Evolutionary conservation across 805 yeast genomes (phyloP), one percentile per base, ranked within the genome.

Genomic region (Lipomyces sp.): DNA sequence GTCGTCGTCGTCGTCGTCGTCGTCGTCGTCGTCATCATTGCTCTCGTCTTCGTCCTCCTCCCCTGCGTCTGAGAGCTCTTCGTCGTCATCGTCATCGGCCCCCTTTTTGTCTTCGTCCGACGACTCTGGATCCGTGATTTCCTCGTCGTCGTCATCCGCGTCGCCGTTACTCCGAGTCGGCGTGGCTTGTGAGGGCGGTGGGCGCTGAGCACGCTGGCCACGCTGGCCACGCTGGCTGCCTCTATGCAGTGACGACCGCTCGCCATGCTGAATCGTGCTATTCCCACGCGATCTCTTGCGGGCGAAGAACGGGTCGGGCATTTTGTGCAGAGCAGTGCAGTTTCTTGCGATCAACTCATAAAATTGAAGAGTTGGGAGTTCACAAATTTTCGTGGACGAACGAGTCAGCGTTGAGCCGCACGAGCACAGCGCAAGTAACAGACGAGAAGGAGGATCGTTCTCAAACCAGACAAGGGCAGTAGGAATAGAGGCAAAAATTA

Each of bases 1-100:
- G 8, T 39, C 49, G 19, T 46, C 49, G 60, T 84, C 95, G 59
- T 83, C 93, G 29, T 84, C 91, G 13, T 84, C 81, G 14, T 77
- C 77, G 22, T 69, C 74, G 22, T 43, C 54, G 35, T 41, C 55
- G 23, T 49, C 61, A 21, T 47, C 58, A 51, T 39, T 51, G 33
- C 43, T 50, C 45, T 22, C 61, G 5, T 52, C 64, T 1, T 49
- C 60, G 16, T 51, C 55, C 2, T 58, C 68, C 2, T 57, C 61
- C 16, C 50, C 62, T 2, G 47, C 61, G n/a, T 49, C 53, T 32
- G 58, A 57, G 10, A 51, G 62, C 11, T 47, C 53, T 21, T 64
- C 67, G 22, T 58, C 65, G 2, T 45, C 61, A 51, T 33, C 53
- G 49, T 14, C 51, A 11, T 37, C 32, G 43, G 29, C 36, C 28